Evolutionary conservation across 495 filamentous ascomycete genomes (phyloP), one percentile per base, ranked within the genome.

Genomic region (Xylaria acuta): DNA sequence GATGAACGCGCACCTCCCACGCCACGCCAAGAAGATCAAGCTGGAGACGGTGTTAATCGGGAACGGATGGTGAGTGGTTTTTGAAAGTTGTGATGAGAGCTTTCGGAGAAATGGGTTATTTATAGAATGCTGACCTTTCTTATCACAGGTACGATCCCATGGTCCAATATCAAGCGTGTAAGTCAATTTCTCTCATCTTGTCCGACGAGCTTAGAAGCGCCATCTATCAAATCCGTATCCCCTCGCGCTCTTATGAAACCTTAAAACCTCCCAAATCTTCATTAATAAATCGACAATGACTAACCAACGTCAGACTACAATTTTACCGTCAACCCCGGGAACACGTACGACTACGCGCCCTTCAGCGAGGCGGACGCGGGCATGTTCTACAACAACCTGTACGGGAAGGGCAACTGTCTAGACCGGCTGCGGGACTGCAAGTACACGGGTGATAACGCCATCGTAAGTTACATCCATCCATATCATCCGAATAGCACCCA

Each of bases 341-440:
- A 90, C 80, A 88, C 89, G 0, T 91, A 91, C 71, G 86, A 89
- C 75, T 89, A 86, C 64, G 75, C 79, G 7, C 85, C 85, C n/a
- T 88, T 83, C 78, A 87, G 83, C 74, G 76, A 78, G 9, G 80
- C 83, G 1, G 75, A 82, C 41, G 78, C 84, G 45, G 75, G 77
- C 8, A 81, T 86, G 75, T 84, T 89, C 75, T 90, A 88, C 78
- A 89, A 90, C 78, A 86, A 87, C 62, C 72, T 90, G 38, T 92
- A 90, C 74, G 90, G 89, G 18, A 73, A 79, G 5, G 89, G 86
- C 5, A 92, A 91, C 65, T 93, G 91, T 77, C 80, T 88, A 34
- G 91, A 92, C 66, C 80, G 80, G 68, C 85, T 91, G 56, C 76
- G 81, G 6, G 79, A 87, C 62, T 91, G 89, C 81, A 74, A 72